Base-by-base conservation (phyloP, 176 grass and related monocot genomes). In the Panicum miliaceum region DNA sequence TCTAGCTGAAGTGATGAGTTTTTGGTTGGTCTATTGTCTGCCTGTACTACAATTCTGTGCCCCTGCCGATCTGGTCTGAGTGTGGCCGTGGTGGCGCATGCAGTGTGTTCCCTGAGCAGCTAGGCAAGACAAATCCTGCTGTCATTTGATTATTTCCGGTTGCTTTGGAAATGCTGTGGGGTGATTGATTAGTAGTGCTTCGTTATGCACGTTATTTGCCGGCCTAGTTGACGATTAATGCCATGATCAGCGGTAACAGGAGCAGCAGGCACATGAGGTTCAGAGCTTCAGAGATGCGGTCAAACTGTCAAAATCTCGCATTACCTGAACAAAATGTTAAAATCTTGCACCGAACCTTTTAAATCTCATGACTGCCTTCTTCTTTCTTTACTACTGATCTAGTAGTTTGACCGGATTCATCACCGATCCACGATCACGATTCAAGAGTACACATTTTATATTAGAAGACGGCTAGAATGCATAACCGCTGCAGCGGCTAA, bases 111-210 rank as follows among this genome's bases (percentile, higher is more conserved):
- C 86, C 65, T 69, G 43, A 29, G 36, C 22, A 73, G 36, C 25
- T 32, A 82, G 64, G 73, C 73, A 65, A 59, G 88, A 82, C 88
- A 86, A 82, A 86, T 73, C 54, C 74, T 73, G 48, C 36, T 69
- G 73, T 73, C 65, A 72, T 90, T 90, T 79, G 79, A 78, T 82
- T 86, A 50, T 65, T 56, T 48, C 50, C 50, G 9, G 76, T 75
- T 89, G 42, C 63, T 27, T 27, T 76, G 71, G 4, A n/a, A 51
- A 22, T 59, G 62, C 12, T 40, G 70, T 19, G 78, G 68, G 60
- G 60, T 27, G 47, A 7, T 65, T 66, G 59, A 19, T 13, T 23
- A 54, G 84, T 4, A 34, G 64, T 5, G 25, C 50, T 51, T 82
- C 63, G 62, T 27, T 19, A 36, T 16, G 51, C 79, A 40, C 71